Conservation (phyloP, 2,329 filamentous ascomycete genomes). For the Pseudogymnoascus sp. region DNA sequence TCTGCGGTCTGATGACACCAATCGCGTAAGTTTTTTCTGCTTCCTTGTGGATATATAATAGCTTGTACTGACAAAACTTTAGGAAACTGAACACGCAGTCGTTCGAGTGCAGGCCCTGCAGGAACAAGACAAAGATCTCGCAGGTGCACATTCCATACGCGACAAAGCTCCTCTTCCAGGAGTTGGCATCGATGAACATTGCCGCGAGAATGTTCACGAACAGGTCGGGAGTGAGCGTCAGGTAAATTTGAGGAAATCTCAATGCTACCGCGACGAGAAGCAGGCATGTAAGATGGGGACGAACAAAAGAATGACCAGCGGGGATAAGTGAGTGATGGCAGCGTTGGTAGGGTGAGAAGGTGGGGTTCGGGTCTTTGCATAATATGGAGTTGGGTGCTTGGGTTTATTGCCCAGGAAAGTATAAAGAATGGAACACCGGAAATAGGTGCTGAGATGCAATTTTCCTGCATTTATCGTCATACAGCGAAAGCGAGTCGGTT, state of each 20-base stretch:
- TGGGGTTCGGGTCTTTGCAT: slow-evolving; percentile 8
- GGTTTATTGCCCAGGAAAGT: slow-evolving; percentile 5
- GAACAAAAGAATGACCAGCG: neutral
- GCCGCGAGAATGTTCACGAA: slow-evolving; percentile 95
- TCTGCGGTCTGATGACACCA: slow-evolving; percentile 97
- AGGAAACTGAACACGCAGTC: slow-evolving; percentile 91
- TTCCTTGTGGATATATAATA: slow-evolving; percentile 9
- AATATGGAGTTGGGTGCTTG: slow-evolving; percentile 9
- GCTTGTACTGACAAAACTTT: slow-evolving; percentile 29
- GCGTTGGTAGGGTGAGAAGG: slow-evolving; percentile 1
- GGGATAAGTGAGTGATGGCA: neutral
- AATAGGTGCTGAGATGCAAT: slow-evolving; percentile 8
- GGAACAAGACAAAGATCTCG: slow-evolving; percentile 98
- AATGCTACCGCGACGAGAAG: neutral
- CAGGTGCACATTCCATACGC: slow-evolving; percentile 98
- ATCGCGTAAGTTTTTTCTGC: slow-evolving; percentile 69
- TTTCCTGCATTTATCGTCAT: slow-evolving; percentile 8
- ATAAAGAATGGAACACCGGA: slow-evolving; percentile 7
- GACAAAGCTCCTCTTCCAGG: slow-evolving; percentile 96
- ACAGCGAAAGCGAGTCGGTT: slow-evolving; percentile 3
- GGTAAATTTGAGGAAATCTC: slow-evolving; percentile 35
- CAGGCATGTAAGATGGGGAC: neutral
- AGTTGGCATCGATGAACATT: slow-evolving; percentile 97
- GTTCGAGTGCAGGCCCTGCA: slow-evolving; percentile 94
- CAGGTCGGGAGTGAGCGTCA: slow-evolving; percentile 64